Conservation (phyloP, 2,329 filamentous ascomycete genomes). For the Coleophoma cylindrospora region DNA sequence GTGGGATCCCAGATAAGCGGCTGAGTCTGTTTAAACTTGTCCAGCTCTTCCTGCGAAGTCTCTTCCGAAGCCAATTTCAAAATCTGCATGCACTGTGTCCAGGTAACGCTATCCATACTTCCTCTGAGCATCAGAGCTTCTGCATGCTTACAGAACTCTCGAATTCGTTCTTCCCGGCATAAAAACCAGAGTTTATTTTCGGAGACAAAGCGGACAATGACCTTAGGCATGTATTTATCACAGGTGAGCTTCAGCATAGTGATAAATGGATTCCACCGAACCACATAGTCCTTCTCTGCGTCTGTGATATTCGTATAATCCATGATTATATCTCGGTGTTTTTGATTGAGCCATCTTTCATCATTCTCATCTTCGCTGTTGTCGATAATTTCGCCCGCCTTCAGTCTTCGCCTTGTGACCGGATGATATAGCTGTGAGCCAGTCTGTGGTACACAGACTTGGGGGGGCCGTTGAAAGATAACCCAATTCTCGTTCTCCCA, state of each 20-base stretch:
- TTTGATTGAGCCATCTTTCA: slow-evolving; percentile 23
- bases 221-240: background rate
- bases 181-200: slow-evolving; percentile 6
- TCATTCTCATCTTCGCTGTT: slow-evolving; percentile 24
- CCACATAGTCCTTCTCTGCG: slow-evolving; percentile 25
- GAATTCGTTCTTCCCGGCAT: background rate
- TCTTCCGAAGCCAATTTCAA: background rate
- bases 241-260: background rate
- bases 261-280: slow-evolving; percentile 22
- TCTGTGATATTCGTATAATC: slow-evolving; percentile 21
- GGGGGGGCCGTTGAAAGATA: slow-evolving; percentile 1
- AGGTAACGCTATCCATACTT: slow-evolving; percentile 1
- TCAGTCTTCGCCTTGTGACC: slow-evolving; percentile 17
- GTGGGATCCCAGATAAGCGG: background rate
- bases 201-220: slow-evolving; percentile 2
- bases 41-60: background rate
- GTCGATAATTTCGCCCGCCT: slow-evolving; percentile 19
- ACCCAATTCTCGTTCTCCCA: slow-evolving; percentile 1
- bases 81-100: slow-evolving; percentile 3
- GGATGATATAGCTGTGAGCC: slow-evolving; percentile 21
- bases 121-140: background rate
- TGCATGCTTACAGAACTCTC: slow-evolving; percentile 6
- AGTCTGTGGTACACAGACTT: slow-evolving; percentile 11
- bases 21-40: background rate
- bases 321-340: slow-evolving; percentile 21